A percentile compares a stretch with the other conserved stretches of the same genome.
Evolutionary conservation across 106 monocot genomes (phyloP).

Genomic region (Xerophyta viscosa): DNA sequence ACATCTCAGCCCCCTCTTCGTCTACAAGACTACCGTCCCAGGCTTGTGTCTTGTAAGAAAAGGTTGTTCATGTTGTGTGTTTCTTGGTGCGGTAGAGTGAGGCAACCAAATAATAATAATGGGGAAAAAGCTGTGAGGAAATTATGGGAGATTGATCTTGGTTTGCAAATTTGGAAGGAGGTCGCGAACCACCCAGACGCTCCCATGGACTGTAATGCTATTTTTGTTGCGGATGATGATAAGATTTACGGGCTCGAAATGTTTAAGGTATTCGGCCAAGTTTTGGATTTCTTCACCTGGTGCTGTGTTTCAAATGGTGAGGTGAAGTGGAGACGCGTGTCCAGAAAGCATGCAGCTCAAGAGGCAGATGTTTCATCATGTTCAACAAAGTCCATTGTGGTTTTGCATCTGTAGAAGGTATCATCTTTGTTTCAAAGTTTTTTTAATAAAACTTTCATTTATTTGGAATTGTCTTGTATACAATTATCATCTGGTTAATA

Average conservation of each 20-base stretch:
- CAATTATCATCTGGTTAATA: too few species aligned
- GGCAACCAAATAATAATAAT: constrained; percentile 15
- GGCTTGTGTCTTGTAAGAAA: constrained; percentile 44
- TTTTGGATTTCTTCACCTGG: constrained; percentile 62
- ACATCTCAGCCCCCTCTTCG: constrained; percentile 31
- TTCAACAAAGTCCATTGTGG: constrained; percentile 37
- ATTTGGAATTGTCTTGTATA: too few species aligned
- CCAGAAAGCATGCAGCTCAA: constrained; percentile 39
- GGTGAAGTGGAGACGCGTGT: constrained; percentile 46
- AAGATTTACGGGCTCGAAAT: constrained; percentile 76
- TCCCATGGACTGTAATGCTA: constrained; percentile 71
- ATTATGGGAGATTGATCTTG: constrained; percentile 59
- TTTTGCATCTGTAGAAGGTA: constrained; percentile 47
- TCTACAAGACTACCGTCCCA: constrained; percentile 51
- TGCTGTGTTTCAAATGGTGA: constrained; percentile 39
- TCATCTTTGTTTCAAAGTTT: not conserved
- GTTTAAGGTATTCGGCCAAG: constrained; percentile 85
- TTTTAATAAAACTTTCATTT: too few species aligned
- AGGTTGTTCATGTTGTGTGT: constrained; percentile 71
- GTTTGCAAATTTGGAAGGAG: constrained; percentile 34
- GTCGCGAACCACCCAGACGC: constrained; percentile 86
- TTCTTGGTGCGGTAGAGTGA: constrained; percentile 53
- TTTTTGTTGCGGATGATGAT: constrained; percentile 34
- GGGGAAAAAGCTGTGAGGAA: constrained; percentile 68
- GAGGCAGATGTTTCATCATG: constrained; percentile 41